These are phyloP conservation scores for Capronia epimyces DNA, from an alignment of 2,329 filamentous ascomycete species.

Conservation along the genomic window DNA sequence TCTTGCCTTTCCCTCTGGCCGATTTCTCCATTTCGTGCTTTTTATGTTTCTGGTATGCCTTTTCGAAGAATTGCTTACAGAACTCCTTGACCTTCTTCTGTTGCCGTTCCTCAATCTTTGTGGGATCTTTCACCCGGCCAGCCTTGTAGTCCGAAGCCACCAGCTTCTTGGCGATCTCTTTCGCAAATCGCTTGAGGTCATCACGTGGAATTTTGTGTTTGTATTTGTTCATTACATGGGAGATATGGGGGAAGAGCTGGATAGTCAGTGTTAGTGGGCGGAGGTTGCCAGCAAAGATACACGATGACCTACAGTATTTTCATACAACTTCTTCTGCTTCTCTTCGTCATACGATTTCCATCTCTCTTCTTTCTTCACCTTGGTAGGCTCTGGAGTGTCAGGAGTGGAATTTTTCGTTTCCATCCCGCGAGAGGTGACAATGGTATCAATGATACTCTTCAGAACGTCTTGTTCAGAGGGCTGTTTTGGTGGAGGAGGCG, in stretches of 20 bases:
- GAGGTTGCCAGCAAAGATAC: not conserved
- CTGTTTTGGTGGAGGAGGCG: constrained; percentile 62
- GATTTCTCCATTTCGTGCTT: constrained; percentile 62
- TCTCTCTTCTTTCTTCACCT: constrained; percentile 46
- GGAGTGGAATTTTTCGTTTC: constrained; percentile 49
- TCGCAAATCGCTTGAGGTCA: constrained; percentile 59
- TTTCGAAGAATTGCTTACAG: constrained; percentile 80
- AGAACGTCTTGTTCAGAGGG: constrained; percentile 69
- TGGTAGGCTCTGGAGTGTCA: constrained; percentile 60
- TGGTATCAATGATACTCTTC: constrained; percentile 64
- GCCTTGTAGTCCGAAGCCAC: constrained; percentile 90
- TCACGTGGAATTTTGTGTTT: constrained; percentile 81
- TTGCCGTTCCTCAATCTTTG: constrained; percentile 69
- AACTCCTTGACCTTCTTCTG: constrained; percentile 76
- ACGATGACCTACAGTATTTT: constrained; percentile 68
- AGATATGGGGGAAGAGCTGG: constrained; percentile 77
- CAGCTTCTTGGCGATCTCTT: constrained; percentile 76
- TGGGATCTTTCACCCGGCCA: constrained; percentile 76
- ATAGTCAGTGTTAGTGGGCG: constrained; percentile 18
- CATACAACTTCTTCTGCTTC: constrained; percentile 92
- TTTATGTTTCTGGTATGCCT: constrained; percentile 70
- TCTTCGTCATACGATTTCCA: constrained; percentile 55
- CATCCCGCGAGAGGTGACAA: constrained; percentile 63
- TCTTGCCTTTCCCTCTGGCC: constrained; percentile 37
- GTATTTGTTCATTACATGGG: constrained; percentile 80